phyloP scores from a whole-genome alignment of 306 rosid species.

The Lagenaria siceraria region DNA sequence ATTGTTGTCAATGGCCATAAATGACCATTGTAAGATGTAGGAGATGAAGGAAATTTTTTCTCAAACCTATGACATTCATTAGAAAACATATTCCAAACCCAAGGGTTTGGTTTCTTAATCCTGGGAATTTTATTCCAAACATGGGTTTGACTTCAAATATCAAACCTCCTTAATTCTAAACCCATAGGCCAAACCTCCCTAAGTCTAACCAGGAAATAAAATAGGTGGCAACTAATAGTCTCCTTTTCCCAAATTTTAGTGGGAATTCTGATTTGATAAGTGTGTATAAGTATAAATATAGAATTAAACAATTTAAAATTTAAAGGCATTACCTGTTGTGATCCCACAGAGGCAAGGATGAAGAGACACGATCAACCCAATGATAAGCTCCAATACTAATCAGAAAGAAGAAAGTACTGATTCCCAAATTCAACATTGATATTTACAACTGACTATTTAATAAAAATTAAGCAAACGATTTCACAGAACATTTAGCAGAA shows the following conservation, averaged over 20 bases:
- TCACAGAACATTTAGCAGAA: neutral
- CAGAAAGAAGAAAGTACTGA: constrained; percentile 7
- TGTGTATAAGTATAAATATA: neutral
- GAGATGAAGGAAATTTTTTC: too few species aligned
- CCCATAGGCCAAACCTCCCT: too few species aligned
- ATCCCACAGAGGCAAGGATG: constrained; percentile 37
- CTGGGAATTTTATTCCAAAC: too few species aligned
- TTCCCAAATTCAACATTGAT: constrained; percentile 2
- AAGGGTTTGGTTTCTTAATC: too few species aligned
- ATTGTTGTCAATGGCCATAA: too few species aligned
- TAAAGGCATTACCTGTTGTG: constrained; percentile 33
- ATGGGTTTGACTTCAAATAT: too few species aligned
- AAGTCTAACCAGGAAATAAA: too few species aligned
- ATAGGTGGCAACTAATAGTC: neutral
- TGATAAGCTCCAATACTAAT: constrained; percentile 88
- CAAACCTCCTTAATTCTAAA: too few species aligned
- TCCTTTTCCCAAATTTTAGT: neutral
- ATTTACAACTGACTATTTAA: neutral
- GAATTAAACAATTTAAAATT: neutral
- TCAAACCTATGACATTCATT: too few species aligned
- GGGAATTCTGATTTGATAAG: neutral
- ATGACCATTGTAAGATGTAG: too few species aligned
- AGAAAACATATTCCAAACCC: too few species aligned
- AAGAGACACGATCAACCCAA: constrained; percentile 79
- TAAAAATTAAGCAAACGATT: neutral